These are phyloP conservation scores for Dactylellina haptotyla DNA, from an alignment of 2,329 filamentous ascomycete genomes.

Conservation along the genomic window DNA sequence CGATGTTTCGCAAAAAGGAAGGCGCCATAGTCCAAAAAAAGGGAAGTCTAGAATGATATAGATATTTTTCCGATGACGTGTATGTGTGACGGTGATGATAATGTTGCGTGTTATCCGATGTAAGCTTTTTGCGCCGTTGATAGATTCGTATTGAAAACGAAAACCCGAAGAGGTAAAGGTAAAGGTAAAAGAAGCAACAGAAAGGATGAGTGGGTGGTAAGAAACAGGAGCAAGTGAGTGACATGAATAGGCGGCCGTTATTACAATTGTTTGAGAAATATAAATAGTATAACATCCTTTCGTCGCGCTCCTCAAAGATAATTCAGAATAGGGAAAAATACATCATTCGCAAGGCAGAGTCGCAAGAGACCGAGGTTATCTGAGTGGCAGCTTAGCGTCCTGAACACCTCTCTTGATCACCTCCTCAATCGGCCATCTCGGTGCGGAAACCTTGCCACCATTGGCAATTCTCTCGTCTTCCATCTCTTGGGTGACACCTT, in stretches of 20 bases:
- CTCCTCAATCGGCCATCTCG: slow-evolving; percentile 81
- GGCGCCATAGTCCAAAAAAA: background rate
- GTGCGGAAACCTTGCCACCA: slow-evolving; percentile 68
- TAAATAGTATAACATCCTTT: slow-evolving; percentile 17
- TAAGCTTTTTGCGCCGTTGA: too few relatives aligned
- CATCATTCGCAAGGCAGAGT: background rate
- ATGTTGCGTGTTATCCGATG: too few relatives aligned
- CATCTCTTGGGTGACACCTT: slow-evolving; percentile 75
- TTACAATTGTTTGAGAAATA: slow-evolving; percentile 34
- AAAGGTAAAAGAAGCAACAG: background rate
- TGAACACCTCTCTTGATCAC: slow-evolving; percentile 77
- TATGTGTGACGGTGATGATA: too few relatives aligned
- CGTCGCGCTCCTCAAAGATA: background rate
- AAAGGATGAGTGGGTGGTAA: background rate
- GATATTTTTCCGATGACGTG: too few relatives aligned
- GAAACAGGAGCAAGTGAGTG: slow-evolving; percentile 30
- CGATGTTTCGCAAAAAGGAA: background rate
- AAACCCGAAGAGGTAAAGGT: background rate
- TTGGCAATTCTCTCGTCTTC: slow-evolving; percentile 74
- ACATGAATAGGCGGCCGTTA: slow-evolving; percentile 25
- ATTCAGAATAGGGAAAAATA: slow-evolving; percentile 3
- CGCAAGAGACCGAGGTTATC: slow-evolving; percentile 63
- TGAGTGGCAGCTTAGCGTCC: slow-evolving; percentile 77
- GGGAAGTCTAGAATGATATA: background rate
- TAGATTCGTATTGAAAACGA: too few relatives aligned